Conservation (phyloP, 1,284 basidiomycete species). For the Ganoderma meredithae region DNA sequence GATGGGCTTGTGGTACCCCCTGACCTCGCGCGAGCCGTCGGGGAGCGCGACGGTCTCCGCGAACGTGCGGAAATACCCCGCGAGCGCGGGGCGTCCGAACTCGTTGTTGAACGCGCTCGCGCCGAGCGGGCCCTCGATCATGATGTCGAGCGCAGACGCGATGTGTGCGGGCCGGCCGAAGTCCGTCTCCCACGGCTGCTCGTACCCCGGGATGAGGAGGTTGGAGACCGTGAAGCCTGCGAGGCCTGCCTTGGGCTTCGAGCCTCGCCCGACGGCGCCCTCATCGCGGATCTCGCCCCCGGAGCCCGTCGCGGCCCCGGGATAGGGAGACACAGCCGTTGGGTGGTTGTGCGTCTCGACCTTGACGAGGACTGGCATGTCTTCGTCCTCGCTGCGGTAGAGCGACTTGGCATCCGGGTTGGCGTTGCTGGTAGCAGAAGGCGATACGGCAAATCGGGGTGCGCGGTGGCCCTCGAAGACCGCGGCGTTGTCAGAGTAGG, state of each 20-base stretch:
- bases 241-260: slow-evolving; percentile 96
- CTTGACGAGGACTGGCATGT: slow-evolving; percentile 95
- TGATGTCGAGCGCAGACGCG: slow-evolving; percentile 94
- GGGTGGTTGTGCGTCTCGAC: slow-evolving; percentile 99
- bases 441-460: slow-evolving; percentile 81
- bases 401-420: slow-evolving; percentile 46
- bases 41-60: slow-evolving; percentile 70
- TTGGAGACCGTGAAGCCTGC: slow-evolving; percentile 97
- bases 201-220: slow-evolving; percentile 87
- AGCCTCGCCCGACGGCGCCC: slow-evolving; percentile 94
- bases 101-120: slow-evolving; percentile 99
- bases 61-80: slow-evolving; percentile 92
- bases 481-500: slow-evolving; percentile 98
- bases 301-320: slow-evolving; percentile 97
- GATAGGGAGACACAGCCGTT: slow-evolving; percentile 97
- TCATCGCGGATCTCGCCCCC: slow-evolving; percentile 99
- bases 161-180: slow-evolving; percentile 93
- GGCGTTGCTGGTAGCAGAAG: slow-evolving; percentile 43
- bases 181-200: slow-evolving; percentile 92
- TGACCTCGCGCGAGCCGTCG: slow-evolving; percentile 64
- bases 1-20: slow-evolving; percentile 99
- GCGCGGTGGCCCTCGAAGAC: slow-evolving; percentile 87
- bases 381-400: slow-evolving; percentile 69
- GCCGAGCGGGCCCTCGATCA: slow-evolving; percentile 96
- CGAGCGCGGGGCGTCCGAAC: slow-evolving; percentile 90